A percentile compares a stretch with the other conserved stretches of the same genome.
These are phyloP conservation scores for Whalleya microplaca DNA, from an alignment of 2,329 filamentous ascomycete species.

Conservation along the genomic window DNA sequence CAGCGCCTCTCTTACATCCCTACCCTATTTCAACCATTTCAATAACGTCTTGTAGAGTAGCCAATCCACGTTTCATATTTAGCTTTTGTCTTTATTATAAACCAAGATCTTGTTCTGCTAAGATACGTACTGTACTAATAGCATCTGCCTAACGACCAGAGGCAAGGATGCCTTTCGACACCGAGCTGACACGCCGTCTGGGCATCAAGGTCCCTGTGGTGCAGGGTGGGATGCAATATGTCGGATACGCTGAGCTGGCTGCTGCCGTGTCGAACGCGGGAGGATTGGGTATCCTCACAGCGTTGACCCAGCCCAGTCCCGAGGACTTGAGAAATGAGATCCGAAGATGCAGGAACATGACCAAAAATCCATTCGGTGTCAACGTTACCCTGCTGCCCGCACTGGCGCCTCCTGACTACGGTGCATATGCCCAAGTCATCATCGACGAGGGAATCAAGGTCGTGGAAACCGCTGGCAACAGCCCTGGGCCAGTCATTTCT, in stretches of 20 bases:
- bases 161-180: conserved; percentile 58
- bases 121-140: not conserved
- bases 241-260: conserved; percentile 79
- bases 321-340: conserved; percentile 95
- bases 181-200: conserved; percentile 60
- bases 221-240: conserved; percentile 87
- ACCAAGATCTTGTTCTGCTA: not conserved
- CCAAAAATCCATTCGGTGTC: conserved; percentile 81
- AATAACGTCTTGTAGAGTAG: not conserved
- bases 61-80: not conserved
- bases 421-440: conserved; percentile 85
- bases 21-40: not conserved
- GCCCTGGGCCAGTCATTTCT: conserved; percentile 85
- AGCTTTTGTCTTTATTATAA: not conserved
- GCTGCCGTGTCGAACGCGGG: conserved; percentile 81
- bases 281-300: conserved; percentile 80
- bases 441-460: conserved; percentile 92
- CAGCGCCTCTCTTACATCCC: too few species aligned
- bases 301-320: conserved; percentile 89
- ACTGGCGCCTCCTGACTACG: conserved; percentile 89
- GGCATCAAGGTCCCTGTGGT: conserved; percentile 72
- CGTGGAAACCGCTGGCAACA: conserved; percentile 91
- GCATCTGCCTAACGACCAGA: not conserved
- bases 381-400: conserved; percentile 94
- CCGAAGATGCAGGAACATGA: conserved; percentile 79